These are phyloP conservation scores for Dendrobium nobile DNA, from an alignment of 106 monocot species.

Conservation along the genomic window DNA sequence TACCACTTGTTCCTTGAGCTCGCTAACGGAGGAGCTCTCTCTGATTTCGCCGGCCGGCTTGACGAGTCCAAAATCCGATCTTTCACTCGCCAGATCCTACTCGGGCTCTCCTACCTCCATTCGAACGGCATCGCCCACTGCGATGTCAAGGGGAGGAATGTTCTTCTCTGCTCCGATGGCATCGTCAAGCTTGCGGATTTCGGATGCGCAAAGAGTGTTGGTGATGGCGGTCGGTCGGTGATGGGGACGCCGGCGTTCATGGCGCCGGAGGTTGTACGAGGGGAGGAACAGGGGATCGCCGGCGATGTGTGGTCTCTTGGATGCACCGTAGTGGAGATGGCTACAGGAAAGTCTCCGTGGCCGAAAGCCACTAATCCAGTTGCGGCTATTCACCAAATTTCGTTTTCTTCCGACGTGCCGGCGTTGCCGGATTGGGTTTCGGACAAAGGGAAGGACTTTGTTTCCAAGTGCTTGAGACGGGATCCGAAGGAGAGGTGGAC, in stretches of 20 bases:
- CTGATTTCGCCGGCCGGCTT: slow-evolving; percentile 20
- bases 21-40: slow-evolving; percentile 32
- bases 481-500: slow-evolving; percentile 41
- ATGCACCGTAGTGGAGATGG: slow-evolving; percentile 67
- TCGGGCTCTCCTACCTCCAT: slow-evolving; percentile 38
- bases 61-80: slow-evolving; percentile 21
- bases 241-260: slow-evolving; percentile 56
- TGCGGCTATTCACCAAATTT: slow-evolving; percentile 29
- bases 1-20: slow-evolving; percentile 51
- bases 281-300: slow-evolving; percentile 44
- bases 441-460: slow-evolving; percentile 42
- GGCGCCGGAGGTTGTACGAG: slow-evolving; percentile 68
- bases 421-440: slow-evolving; percentile 32
- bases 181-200: slow-evolving; percentile 21
- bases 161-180: slow-evolving; percentile 22
- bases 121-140: slow-evolving; percentile 38
- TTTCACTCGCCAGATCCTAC: slow-evolving; percentile 25
- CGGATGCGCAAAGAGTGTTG: slow-evolving; percentile 13
- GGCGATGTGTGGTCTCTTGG: slow-evolving; percentile 75
- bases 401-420: slow-evolving; percentile 32
- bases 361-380: slow-evolving; percentile 17
- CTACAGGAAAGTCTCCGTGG: slow-evolving; percentile 43
- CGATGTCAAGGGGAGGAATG: slow-evolving; percentile 54
- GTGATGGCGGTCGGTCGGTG: not conserved
- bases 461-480: slow-evolving; percentile 41